Percentiles rank a stretch among this genome's conserved stretches.
Evolutionary conservation across 768 basidiomycete species (phyloP).

Genomic region (Podaxis sp.): DNA sequence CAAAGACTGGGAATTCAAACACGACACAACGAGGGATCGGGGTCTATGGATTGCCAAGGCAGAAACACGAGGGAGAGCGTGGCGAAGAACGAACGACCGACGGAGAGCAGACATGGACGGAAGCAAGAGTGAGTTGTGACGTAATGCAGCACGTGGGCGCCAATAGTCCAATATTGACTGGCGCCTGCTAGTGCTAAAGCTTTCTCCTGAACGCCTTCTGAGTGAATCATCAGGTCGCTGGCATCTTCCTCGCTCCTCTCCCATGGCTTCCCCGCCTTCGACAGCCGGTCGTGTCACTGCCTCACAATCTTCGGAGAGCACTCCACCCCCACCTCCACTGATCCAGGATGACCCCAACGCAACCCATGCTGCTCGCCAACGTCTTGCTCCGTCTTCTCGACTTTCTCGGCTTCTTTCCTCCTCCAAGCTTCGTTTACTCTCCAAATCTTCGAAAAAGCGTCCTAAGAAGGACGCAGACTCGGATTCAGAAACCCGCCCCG

Average conservation of each 20-base stretch:
- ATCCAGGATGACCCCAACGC: conserved; percentile 40
- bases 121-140: conserved; percentile 1
- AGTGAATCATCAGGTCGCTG: background rate
- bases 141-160: conserved; percentile 10
- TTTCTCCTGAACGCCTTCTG: background rate
- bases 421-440: conserved; percentile 25
- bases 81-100: background rate
- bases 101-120: conserved; percentile 4
- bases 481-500: conserved; percentile 2
- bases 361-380: conserved; percentile 47
- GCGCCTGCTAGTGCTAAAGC: background rate
- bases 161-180: background rate
- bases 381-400: conserved; percentile 37
- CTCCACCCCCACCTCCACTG: conserved; percentile 39
- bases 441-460: conserved; percentile 14
- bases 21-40: too few species aligned
- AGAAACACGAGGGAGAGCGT: background rate
- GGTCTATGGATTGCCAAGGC: background rate
- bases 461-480: background rate
- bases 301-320: background rate
- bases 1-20: conserved; percentile 1
- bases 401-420: conserved; percentile 37
- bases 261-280: conserved; percentile 17
- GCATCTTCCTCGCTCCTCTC: conserved; percentile 1
- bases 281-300: conserved; percentile 14